Conservation (phyloP, 2,329 filamentous ascomycete species). For the Alternaria novae-zelandiae region DNA sequence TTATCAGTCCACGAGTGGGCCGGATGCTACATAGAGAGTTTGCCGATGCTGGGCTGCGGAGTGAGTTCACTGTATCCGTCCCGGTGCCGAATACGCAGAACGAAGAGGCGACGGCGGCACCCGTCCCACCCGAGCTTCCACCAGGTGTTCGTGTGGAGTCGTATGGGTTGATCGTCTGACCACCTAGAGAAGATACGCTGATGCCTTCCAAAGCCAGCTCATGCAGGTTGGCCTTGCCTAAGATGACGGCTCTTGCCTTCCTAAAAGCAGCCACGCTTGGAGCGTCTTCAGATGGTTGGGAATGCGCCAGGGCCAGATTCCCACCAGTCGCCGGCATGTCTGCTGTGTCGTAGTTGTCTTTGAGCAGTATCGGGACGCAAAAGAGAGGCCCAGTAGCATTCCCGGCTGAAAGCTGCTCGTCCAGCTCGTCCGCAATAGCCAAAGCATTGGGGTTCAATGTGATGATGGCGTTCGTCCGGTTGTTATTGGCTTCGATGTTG, state of each 20-base stretch:
- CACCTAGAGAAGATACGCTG: slow-evolving; percentile 66
- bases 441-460: slow-evolving; percentile 59
- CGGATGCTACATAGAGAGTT: slow-evolving; percentile 66
- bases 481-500: slow-evolving; percentile 64
- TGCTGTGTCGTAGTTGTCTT: slow-evolving; percentile 67
- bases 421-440: slow-evolving; percentile 57
- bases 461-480: slow-evolving; percentile 64
- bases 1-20: slow-evolving; percentile 62
- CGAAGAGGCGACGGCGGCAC: slow-evolving; percentile 64
- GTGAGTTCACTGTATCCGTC: slow-evolving; percentile 67
- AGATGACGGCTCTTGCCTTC: slow-evolving; percentile 60
- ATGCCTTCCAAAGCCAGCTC: slow-evolving; percentile 70
- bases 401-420: slow-evolving; percentile 54
- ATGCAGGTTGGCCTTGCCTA: slow-evolving; percentile 66
- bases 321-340: slow-evolving; percentile 66
- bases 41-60: slow-evolving; percentile 65
- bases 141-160: slow-evolving; percentile 69
- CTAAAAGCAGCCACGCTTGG: slow-evolving; percentile 58
- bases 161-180: slow-evolving; percentile 72
- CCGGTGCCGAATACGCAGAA: slow-evolving; percentile 66
- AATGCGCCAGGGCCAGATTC: slow-evolving; percentile 57
- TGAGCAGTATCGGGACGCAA: slow-evolving; percentile 67
- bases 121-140: slow-evolving; percentile 68
- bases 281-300: slow-evolving; percentile 57
- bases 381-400: slow-evolving; percentile 62